Evolutionary conservation across 1,284 basidiomycete species (phyloP), one percentile per base, ranked within the genome.

Genomic region (Taiwanofungus camphoratus): DNA sequence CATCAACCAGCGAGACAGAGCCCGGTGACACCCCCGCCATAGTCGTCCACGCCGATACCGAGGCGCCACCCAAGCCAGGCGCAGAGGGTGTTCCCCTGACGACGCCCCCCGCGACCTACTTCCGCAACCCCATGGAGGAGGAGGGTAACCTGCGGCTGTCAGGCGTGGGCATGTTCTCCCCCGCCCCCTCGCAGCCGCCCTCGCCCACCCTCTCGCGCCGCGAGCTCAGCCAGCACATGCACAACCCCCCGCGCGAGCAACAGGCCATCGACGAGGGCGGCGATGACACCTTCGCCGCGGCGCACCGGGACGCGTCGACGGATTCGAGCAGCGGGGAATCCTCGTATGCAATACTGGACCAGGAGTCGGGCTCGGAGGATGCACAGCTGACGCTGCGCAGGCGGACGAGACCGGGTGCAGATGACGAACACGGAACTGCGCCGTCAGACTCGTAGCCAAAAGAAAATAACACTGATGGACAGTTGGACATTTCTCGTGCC

Each of bases 121-220:
- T 72, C 56, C 77, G 76, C 52, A 71, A 73, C 33, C 70, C 70
- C 12, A 52, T 55, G 6, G 63, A 60, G 45, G 73, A 72, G 41
- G 76, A 71, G 38, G 66, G 69, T n/a, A 66, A 63, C 53, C 59
- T 78, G 39, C 70, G 72, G 55, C 65, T 88, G 32, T 74, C 82
- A 1, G 84, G 85, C 11, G 82, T 80, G 21, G 81, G 76, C 22
- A 70, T 82, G 30, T 82, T 87, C 55, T 85, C 83, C 4, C 85
- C 84, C 32, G 76, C 76, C 31, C 69, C 69, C 13, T 84, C 83
- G 23, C 67, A 70, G 52, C 77, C 84, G 5, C 67, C 78, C 19
- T 86, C 84, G 29, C 84, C 84, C 8, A 71, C 69, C n/a, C 55
- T 73, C 34, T 56, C 71, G 60, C 59, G 65, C 1, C 55, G 53